These are phyloP conservation scores for Dothistroma pini DNA, from an alignment of 2,329 filamentous ascomycete genomes.

Conservation along the genomic window DNA sequence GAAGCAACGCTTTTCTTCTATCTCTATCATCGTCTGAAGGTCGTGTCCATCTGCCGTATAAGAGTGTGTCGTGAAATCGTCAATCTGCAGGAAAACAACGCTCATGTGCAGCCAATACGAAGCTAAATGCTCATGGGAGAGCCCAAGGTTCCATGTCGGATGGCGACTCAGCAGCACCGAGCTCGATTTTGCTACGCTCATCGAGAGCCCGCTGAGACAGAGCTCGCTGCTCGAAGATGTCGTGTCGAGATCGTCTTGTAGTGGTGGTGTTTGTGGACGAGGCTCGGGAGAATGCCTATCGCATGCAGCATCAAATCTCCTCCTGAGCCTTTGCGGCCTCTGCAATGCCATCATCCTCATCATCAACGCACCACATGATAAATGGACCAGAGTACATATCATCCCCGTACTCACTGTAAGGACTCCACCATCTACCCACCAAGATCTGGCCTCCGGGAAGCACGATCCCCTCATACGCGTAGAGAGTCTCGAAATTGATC, in stretches of 20 bases:
- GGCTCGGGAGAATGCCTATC: not conserved
- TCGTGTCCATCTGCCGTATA: not conserved
- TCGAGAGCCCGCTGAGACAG: not conserved
- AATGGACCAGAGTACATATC: constrained; percentile 40
- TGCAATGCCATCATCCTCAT: not conserved
- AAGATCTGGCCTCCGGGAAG: constrained; percentile 47
- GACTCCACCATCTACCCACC: constrained; percentile 47
- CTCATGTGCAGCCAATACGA: not conserved
- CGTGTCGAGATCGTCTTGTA: not conserved
- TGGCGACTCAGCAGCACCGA: not conserved
- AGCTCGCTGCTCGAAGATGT: not conserved
- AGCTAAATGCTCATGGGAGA: not conserved
- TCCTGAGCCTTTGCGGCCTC: not conserved
- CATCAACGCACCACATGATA: constrained; percentile 38
- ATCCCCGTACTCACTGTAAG: constrained; percentile 28
- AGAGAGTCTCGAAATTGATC: constrained; percentile 37
- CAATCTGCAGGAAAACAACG: not conserved
- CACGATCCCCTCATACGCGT: constrained; percentile 50
- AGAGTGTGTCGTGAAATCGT: not conserved
- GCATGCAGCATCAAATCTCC: not conserved
- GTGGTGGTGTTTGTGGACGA: not conserved
- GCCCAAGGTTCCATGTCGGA: not conserved
- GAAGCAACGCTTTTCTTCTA: not conserved
- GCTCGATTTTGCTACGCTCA: not conserved
- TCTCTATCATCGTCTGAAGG: not conserved